Evolutionary conservation across 805 yeast species (phyloP), one percentile per base, ranked within the genome.

Genomic region (Cyberlindnera suaveolens): DNA sequence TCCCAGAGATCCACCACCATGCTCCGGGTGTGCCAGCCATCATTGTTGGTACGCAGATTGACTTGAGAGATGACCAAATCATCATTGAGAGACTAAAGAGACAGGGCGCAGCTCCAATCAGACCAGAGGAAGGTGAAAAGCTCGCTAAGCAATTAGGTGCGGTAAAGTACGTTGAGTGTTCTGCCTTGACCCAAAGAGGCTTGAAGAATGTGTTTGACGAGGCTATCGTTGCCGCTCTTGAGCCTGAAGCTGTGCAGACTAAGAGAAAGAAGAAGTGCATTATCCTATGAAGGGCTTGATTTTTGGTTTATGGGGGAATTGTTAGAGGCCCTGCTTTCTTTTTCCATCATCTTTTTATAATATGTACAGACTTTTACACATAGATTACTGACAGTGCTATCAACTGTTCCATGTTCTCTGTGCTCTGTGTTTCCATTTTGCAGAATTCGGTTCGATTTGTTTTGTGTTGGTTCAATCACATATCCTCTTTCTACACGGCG

Each of bases 21-120:
- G 95, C 98, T 61, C 95, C 95, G n/a, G 96, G 96, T 47, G 97
- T 90, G 38, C 97, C 98, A 18, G 91, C 96, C 59, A 77, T 91
- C 55, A 87, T 91, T 61, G 98, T 91, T 34, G 99, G 99, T 53
- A 93, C 98, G 11, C 98, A 91, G 68, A 82, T 87, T 44, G 99
- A 91, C 72, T 74, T 91, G 59, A 82, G 98, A 65, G 90, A 86
- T 57, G 98, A 91, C 63, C 93, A 90, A 49, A 85, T 87, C 36
- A 87, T 90, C 46, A 74, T 89, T 56, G 93, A 90, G 62, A 83
- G 93, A 63, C 77, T 93, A 51, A 87, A 85, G 59, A 83, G 96
- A 67, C 96, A 89, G 63, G 88, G 87, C 63, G 81, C 87, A 61
- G 74, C 82, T 46, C 96, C 96, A 47, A 88, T 91, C 59, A 70